phyloP scores from a whole-genome alignment of 129 eudicot genomes.

The Flaveria trinervia region DNA sequence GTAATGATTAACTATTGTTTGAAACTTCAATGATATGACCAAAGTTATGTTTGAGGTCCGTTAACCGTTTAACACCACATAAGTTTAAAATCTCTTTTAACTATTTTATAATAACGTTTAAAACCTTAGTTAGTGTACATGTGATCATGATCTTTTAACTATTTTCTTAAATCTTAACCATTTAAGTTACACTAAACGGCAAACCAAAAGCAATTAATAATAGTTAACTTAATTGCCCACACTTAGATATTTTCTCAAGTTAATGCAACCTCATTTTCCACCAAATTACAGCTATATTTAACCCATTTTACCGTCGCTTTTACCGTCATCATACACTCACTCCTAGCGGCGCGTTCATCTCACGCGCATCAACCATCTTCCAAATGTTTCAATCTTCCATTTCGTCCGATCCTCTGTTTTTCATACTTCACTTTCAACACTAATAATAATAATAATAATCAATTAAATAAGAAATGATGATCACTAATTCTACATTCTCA shows the following conservation, averaged over 20 bases:
- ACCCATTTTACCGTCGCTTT: slow-evolving; percentile 16
- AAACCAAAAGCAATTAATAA: background rate
- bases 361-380: background rate
- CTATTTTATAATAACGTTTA: too few relatives aligned
- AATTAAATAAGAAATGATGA: slow-evolving; percentile 19
- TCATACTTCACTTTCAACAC: background rate
- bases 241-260: slow-evolving; percentile 24
- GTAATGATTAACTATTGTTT: too few relatives aligned
- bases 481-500: slow-evolving; percentile 17
- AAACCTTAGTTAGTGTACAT: too few relatives aligned
- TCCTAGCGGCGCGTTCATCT: background rate
- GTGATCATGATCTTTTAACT: too few relatives aligned
- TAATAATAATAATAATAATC: slow-evolving; percentile 26
- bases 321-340: background rate
- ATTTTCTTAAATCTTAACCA: too few relatives aligned
- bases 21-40: too few relatives aligned
- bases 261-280: slow-evolving; percentile 20
- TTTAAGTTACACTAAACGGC: background rate
- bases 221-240: background rate
- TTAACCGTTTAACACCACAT: too few relatives aligned
- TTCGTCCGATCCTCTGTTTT: background rate
- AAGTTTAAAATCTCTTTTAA: too few relatives aligned
- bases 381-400: background rate
- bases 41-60: too few relatives aligned
- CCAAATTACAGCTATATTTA: slow-evolving; percentile 20